phyloP scores from a whole-genome alignment of 371 early-diverging fungal genomes.

The Capillidium rhysosporum region DNA sequence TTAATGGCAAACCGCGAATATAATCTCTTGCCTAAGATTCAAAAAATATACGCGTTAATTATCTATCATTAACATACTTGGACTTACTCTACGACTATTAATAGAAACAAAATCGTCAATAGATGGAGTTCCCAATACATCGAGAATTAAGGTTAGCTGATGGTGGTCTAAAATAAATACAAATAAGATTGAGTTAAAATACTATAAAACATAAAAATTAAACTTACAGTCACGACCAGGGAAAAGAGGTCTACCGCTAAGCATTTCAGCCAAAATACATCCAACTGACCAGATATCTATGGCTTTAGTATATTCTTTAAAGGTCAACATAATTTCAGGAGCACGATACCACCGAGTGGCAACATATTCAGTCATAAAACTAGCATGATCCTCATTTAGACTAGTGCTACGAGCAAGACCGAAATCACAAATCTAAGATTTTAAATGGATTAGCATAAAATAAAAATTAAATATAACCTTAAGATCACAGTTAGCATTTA shows the following conservation, averaged over 20 bases:
- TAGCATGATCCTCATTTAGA: constrained; percentile 60
- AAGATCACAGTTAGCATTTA: constrained; percentile 95
- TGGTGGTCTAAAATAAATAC: constrained; percentile 41
- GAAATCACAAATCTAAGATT: constrained; percentile 68
- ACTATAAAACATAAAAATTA: constrained; percentile 19
- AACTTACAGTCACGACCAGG: constrained; percentile 65
- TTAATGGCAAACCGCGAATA: constrained; percentile 76
- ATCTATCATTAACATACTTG: not conserved
- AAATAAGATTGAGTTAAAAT: not conserved
- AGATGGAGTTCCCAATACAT: constrained; percentile 92
- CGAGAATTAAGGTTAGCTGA: constrained; percentile 93
- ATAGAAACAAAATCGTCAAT: constrained; percentile 71
- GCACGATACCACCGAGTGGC: constrained; percentile 98
- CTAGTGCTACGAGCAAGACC: constrained; percentile 83
- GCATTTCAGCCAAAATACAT: constrained; percentile 91
- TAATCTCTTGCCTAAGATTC: constrained; percentile 56
- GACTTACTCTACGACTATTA: constrained; percentile 42
- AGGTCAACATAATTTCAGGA: constrained; percentile 95
- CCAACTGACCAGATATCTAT: constrained; percentile 98
- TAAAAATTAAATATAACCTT: constrained; percentile 26
- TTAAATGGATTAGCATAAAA: not conserved
- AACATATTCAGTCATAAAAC: constrained; percentile 94
- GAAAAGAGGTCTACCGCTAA: constrained; percentile 76
- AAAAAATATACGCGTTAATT: not conserved
- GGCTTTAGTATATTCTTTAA: constrained; percentile 85